Conservation (phyloP, 2,329 filamentous ascomycete genomes). For the Xenosphaeropsis pyriputrescens region DNA sequence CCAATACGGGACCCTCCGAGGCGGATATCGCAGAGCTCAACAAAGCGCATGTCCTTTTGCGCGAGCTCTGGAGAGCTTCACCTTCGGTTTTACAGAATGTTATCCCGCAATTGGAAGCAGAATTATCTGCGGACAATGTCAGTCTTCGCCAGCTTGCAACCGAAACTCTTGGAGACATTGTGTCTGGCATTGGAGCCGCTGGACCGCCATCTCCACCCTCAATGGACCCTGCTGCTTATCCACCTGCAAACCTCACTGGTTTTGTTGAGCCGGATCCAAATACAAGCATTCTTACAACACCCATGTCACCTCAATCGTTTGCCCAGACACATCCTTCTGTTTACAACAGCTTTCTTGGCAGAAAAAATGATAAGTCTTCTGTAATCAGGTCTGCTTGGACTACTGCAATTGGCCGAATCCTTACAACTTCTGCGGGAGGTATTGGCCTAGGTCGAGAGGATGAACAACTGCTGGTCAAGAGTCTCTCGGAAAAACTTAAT, state of each 20-base stretch:
- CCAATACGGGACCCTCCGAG: conserved; percentile 51
- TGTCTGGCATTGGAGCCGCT: conserved; percentile 82
- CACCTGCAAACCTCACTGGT: conserved; percentile 53
- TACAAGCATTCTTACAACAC: conserved; percentile 56
- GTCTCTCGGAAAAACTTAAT: conserved; percentile 65
- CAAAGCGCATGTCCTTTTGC: conserved; percentile 78
- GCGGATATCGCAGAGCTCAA: conserved; percentile 76
- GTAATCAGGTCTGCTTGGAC: conserved; percentile 79
- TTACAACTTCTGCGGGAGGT: conserved; percentile 82
- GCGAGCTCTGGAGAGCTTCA: conserved; percentile 87
- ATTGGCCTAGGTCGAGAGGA: conserved; percentile 78
- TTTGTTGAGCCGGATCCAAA: conserved; percentile 32
- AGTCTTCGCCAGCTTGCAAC: conserved; percentile 78
- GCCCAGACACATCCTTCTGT: conserved; percentile 64
- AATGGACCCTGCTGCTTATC: conserved; percentile 74
- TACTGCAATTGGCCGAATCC: conserved; percentile 67
- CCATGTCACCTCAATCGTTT: conserved; percentile 80
- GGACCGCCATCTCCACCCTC: conserved; percentile 60
- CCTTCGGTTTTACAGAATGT: conserved; percentile 84
- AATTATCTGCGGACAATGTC: conserved; percentile 79
- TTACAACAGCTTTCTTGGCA: conserved; percentile 73
- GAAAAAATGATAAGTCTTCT: conserved; percentile 75
- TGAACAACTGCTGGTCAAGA: conserved; percentile 58
- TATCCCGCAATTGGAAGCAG: conserved; percentile 82
- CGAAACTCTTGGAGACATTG: conserved; percentile 89